Evolutionary conservation across 2,329 filamentous ascomycete species (phyloP).

Genomic region (Aspergillus persii): DNA sequence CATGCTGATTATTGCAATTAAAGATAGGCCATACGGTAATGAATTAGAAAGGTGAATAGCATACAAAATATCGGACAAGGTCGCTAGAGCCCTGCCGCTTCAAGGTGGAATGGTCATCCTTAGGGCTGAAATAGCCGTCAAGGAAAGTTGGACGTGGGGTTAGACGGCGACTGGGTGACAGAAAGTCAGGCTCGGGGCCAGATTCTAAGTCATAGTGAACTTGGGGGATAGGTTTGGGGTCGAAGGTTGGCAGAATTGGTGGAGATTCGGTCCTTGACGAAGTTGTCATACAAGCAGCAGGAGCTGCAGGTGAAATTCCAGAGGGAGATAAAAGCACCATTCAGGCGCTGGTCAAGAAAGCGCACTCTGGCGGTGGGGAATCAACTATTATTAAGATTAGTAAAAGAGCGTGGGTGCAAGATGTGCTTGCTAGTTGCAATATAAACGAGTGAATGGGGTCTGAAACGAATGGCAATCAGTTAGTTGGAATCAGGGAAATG

Average conservation of each 20-base stretch:
- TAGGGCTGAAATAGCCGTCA: background rate
- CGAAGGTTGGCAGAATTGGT: background rate
- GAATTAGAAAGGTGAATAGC: slow-evolving; percentile 9
- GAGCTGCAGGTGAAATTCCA: background rate
- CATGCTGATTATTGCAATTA: slow-evolving; percentile 20
- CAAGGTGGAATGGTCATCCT: background rate
- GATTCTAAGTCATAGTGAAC: background rate
- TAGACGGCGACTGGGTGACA: background rate
- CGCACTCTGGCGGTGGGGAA: background rate
- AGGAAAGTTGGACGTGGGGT: background rate
- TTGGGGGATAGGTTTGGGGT: background rate
- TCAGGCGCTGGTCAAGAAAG: background rate
- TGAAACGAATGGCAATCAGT: background rate
- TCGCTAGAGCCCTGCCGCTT: slow-evolving; percentile 40
- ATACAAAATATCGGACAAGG: slow-evolving; percentile 61
- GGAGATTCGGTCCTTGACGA: background rate
- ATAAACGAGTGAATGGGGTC: background rate
- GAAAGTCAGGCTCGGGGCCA: background rate
- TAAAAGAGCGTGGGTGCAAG: background rate
- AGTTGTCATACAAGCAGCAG: background rate
- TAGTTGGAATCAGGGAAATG: background rate
- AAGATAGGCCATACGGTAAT: background rate
- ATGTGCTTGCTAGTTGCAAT: background rate
- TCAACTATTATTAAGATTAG: background rate
- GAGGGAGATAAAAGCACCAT: background rate